Evolutionary conservation across 148 eudicot genomes (phyloP), one percentile per base, ranked within the genome.

Genomic region (Vaccinium myrtillus): DNA sequence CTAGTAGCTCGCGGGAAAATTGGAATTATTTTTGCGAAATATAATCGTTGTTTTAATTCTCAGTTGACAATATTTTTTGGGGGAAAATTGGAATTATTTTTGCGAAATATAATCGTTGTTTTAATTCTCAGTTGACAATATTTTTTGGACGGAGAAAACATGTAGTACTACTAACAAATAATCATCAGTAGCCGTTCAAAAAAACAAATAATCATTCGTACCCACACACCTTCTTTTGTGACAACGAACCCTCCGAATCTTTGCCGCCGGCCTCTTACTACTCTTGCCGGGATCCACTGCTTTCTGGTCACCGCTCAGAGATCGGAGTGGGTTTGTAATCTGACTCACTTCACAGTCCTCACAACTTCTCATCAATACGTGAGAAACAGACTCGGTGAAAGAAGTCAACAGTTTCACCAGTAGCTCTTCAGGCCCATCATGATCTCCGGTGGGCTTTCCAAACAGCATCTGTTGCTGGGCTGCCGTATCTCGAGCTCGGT

Each of bases 201-300:
- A 58, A 21, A 32, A 32, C 36, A 1, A 32, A 32, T 32, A 32
- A 32, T 32, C 36, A 32, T 32, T 3, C 1, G 36, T 43, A 43
- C 46, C 5, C 46, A 19, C 85, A 78, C 67, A 89, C 89, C 88
- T 83, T 82, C 89, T 89, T 76, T 87, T 87, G 84, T 87, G 86
- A 86, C 86, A 84, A 30, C 91, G 36, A 32, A 32, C 91, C 84
- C 91, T 81, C 80, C 86, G 88, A 5, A 82, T 86, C 78, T 86
- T 86, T 14, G 58, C 87, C 63, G 82, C 71, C 54, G 88, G 77
- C 73, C 27, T 81, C 87, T 82, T 89, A 27, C 74, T 70, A 32
- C 84, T 79, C 85, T 85, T 81, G 48, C 85, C 84, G 82, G 89
- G 81, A 59, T 77, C 83, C 65, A 30, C 83, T 2, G 58, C 71